Evolutionary conservation across 257 asterid species (phyloP).

Genomic region (Primulina tabacum): DNA sequence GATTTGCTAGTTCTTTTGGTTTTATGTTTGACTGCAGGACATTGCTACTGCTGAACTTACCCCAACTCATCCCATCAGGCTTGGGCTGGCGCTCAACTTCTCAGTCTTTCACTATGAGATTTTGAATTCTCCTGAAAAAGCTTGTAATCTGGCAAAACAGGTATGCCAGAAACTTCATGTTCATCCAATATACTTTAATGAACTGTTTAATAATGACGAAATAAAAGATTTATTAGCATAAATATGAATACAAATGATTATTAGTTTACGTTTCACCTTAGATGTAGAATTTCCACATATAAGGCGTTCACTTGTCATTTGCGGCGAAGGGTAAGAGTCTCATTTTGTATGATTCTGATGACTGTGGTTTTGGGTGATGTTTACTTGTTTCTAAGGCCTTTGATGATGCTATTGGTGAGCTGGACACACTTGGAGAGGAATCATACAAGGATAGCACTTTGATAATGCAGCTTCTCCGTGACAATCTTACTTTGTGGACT

Average conservation of each 20-base stretch:
- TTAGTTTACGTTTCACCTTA: no score
- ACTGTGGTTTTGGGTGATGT: neutral
- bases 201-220: neutral
- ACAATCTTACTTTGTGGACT: neutral
- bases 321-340: no score
- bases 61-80: conserved; percentile 76
- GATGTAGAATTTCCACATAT: no score
- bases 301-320: no score
- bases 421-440: neutral
- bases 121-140: conserved; percentile 62
- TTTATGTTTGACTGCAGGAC: neutral
- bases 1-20: neutral
- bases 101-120: conserved; percentile 81
- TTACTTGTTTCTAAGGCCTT: neutral
- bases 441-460: neutral
- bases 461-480: neutral
- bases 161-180: neutral
- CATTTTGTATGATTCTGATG: no score
- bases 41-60: conserved; percentile 58
- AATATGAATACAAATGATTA: no score
- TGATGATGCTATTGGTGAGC: neutral
- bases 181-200: neutral
- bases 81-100: conserved; percentile 69
- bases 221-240: no score
- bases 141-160: neutral